Evolutionary conservation across 164 flowering plant genomes (phyloP).

Genomic region (Santalum album): DNA sequence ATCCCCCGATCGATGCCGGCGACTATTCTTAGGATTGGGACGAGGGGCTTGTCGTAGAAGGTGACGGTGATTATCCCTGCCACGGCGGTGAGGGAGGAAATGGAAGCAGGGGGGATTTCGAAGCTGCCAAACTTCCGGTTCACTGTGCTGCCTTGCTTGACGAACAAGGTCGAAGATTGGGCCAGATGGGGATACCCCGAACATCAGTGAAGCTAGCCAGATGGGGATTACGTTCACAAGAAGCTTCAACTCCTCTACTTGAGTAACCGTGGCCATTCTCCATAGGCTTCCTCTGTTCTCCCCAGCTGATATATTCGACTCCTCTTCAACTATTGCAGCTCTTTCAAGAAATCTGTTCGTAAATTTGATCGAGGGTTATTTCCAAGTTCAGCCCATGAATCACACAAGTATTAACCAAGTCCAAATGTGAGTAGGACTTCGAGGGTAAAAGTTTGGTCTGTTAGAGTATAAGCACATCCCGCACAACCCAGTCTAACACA

Average conservation of each 20-base stretch:
- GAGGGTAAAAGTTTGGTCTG: too few species aligned
- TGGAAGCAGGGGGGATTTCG: slow-evolving; percentile 44
- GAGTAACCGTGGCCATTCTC: slow-evolving; percentile 37
- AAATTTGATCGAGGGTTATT: too few species aligned
- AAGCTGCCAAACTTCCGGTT: slow-evolving; percentile 31
- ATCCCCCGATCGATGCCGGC: slow-evolving; percentile 51
- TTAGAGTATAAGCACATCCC: too few species aligned
- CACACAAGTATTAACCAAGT: too few species aligned
- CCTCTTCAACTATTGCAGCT: slow-evolving; percentile 19
- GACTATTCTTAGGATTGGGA: slow-evolving; percentile 23
- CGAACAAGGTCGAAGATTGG: slow-evolving; percentile 50
- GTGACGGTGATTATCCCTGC: slow-evolving; percentile 44
- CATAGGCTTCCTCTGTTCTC: neutral
- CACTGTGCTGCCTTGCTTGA: slow-evolving; percentile 46
- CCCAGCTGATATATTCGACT: too few species aligned
- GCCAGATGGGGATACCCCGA: slow-evolving; percentile 39
- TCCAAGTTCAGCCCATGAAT: too few species aligned
- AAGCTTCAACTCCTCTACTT: slow-evolving; percentile 56
- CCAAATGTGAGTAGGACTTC: too few species aligned
- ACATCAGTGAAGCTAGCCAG: slow-evolving; percentile 40
- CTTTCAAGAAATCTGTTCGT: slow-evolving; percentile 23
- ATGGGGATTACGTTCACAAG: slow-evolving; percentile 48
- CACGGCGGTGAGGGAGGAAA: slow-evolving; percentile 29
- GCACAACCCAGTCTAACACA: too few species aligned
- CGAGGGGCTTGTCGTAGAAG: slow-evolving; percentile 42